Percentiles rank a stretch among this genome's conserved stretches.
Conservation (phyloP, 1,284 basidiomycete genomes). For the Sanghuangporus sanghuang region DNA sequence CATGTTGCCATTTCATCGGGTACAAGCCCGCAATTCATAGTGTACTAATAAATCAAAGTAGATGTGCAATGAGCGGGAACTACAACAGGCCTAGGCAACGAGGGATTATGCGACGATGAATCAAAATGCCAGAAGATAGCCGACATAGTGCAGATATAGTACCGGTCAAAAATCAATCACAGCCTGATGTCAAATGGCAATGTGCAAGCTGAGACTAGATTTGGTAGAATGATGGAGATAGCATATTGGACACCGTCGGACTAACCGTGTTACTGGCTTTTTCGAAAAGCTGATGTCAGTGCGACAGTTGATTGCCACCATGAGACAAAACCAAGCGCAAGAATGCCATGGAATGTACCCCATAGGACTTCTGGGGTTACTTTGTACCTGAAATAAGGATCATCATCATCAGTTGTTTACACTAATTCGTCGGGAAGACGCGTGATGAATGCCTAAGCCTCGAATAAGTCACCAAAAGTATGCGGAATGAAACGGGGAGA, state of each 20-base stretch:
- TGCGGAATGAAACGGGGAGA: constrained; percentile 75
- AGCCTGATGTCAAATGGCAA: too few relatives aligned
- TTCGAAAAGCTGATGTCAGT: constrained; percentile 41
- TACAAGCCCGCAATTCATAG: too few relatives aligned
- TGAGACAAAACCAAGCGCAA: constrained; percentile 59
- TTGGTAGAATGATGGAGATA: background rate
- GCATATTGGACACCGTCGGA: background rate
- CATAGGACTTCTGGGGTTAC: constrained; percentile 64
- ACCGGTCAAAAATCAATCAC: too few relatives aligned
- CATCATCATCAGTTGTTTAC: background rate
- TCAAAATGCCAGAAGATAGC: background rate
- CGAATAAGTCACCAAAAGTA: constrained; percentile 56
- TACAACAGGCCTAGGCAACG: too few relatives aligned
- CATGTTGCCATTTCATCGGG: background rate
- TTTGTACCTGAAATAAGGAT: constrained; percentile 37
- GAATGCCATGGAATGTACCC: constrained; percentile 63
- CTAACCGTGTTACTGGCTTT: constrained; percentile 14
- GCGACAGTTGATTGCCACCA: constrained; percentile 74
- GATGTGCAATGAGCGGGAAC: too few relatives aligned
- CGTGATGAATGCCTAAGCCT: constrained; percentile 40
- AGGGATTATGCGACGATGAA: background rate
- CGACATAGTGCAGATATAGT: too few relatives aligned
- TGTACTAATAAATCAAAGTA: too few relatives aligned
- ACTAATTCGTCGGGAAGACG: constrained; percentile 18
- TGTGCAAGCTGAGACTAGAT: too few relatives aligned